These are phyloP conservation scores for Aspergillus novofumigatus DNA, from an alignment of 2,329 filamentous ascomycete species.

Conservation along the genomic window DNA sequence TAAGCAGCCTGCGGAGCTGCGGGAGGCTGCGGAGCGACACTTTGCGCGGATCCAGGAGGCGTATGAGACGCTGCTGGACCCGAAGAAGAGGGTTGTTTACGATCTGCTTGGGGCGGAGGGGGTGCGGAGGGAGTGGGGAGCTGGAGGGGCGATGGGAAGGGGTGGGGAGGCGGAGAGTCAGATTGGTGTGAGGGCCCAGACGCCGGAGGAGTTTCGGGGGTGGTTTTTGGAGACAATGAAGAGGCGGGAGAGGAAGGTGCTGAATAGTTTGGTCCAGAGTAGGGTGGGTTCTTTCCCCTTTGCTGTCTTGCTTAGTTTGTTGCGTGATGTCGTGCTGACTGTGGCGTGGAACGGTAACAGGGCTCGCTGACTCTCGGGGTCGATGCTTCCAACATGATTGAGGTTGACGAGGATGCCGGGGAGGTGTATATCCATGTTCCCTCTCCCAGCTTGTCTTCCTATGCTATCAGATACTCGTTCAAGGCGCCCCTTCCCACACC, in stretches of 20 bases:
- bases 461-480: constrained; percentile 32
- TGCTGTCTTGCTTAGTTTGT: not conserved
- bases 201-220: constrained; percentile 35
- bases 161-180: constrained; percentile 26
- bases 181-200: constrained; percentile 37
- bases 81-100: constrained; percentile 40
- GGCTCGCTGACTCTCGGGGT: constrained; percentile 31
- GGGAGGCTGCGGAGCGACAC: constrained; percentile 34
- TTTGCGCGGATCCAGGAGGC: constrained; percentile 39
- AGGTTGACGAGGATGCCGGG: constrained; percentile 24
- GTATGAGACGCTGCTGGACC: constrained; percentile 40
- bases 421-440: constrained; percentile 28
- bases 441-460: constrained; percentile 20
- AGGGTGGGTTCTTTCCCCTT: constrained; percentile 25
- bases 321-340: constrained; percentile 6
- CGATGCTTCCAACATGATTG: constrained; percentile 33
- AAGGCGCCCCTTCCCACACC: constrained; percentile 30
- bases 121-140: constrained; percentile 36
- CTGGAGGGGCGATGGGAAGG: constrained; percentile 28
- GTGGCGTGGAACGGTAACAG: constrained; percentile 12
- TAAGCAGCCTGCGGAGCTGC: constrained; percentile 39
- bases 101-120: constrained; percentile 41
- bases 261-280: constrained; percentile 35
- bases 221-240: constrained; percentile 42
- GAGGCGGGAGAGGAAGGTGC: constrained; percentile 31